Base-by-base conservation (phyloP, 371 early-diverging fungal genomes). In the Mortierella sp. region DNA sequence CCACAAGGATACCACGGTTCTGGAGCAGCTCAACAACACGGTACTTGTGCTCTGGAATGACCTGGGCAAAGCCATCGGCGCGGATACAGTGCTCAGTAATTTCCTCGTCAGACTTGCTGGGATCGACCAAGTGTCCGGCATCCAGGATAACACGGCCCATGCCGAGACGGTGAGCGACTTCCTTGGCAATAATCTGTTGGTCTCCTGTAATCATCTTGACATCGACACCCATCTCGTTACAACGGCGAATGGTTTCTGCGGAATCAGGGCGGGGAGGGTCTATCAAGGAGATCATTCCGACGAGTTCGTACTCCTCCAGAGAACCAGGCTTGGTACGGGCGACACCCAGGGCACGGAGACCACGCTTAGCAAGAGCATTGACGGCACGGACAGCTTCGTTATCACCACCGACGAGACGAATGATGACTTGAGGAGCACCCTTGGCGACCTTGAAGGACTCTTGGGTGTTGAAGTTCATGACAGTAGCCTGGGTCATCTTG, bases 1-100 rank as follows among this genome's bases (percentile, higher is more conserved):
- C 96, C n/a, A 97, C 98, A 24, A 95, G 87, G 68, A 92, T 86
- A n/a, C 93, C 93, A 60, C 89, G 89, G 72, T 90, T 89, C 88
- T 97, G 95, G 44, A 98, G 90, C 42, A 97, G 91, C 84, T 95
- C 94, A 3, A 99, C 97, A 34, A 99, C 96, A 80, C 95, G 94
- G 88, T 96, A 94, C 89, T 98, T 98, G 93, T 98, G 97, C 90
- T 98, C 98, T 38, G 99, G 98, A 86, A 95, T 95, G 57, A 97
- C 98, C 89, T 97, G 97, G 34, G 98, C 98, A 88, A 99, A 98
- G 50, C 98, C 98, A 88, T 98, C 98, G 14, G 96, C 95, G 84
- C 95, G 95, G 34, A 92, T 90, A 82, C 95, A 80, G 72, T 78
- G 81, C 73, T 78, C 80, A 2, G 81, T 80, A 21, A 95, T 89